Percentiles rank a stretch among this genome's conserved stretches.
Conservation (phyloP, 495 filamentous ascomycete species). For the Penicillium longicatenatum region DNA sequence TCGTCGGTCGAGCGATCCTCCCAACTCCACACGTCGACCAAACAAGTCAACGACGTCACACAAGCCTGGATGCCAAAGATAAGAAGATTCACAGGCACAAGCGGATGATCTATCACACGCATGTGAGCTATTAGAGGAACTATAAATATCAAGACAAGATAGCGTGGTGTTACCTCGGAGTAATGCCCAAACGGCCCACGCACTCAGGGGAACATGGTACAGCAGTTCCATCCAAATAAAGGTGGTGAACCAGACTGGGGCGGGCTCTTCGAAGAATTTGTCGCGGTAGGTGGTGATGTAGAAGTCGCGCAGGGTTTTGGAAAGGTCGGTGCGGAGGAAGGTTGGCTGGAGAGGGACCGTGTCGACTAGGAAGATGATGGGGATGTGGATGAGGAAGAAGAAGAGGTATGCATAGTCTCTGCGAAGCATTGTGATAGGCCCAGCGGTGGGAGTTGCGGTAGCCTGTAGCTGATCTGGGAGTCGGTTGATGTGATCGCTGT, state of each 20-base stretch:
- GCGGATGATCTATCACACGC: slow-evolving; percentile 52
- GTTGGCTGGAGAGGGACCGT: slow-evolving; percentile 65
- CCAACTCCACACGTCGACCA: slow-evolving; percentile 60
- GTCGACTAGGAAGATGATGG: slow-evolving; percentile 68
- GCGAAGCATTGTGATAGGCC: slow-evolving; percentile 1
- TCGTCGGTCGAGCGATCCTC: slow-evolving; percentile 55
- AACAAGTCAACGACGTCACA: slow-evolving; percentile 72
- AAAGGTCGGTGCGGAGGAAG: slow-evolving; percentile 51
- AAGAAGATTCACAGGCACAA: slow-evolving; percentile 65
- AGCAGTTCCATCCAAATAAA: slow-evolving; percentile 70
- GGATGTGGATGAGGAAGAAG: slow-evolving; percentile 70
- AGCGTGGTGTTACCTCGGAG: slow-evolving; percentile 45
- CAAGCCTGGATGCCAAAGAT: slow-evolving; percentile 69
- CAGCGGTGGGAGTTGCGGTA: too few relatives aligned
- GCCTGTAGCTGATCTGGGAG: too few relatives aligned
- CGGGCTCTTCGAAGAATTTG: slow-evolving; percentile 65
- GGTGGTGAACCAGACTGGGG: slow-evolving; percentile 69
- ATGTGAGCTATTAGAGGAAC: not conserved
- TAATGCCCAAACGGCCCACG: slow-evolving; percentile 63
- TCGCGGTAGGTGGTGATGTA: slow-evolving; percentile 74
- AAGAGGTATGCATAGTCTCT: slow-evolving; percentile 63
- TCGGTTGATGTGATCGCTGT: too few relatives aligned
- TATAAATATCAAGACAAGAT: not conserved
- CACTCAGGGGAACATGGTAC: slow-evolving; percentile 67
- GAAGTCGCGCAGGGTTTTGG: slow-evolving; percentile 53